Conservation (phyloP, 192 early-diverging fungal species). For the Gonapodya sp. region DNA sequence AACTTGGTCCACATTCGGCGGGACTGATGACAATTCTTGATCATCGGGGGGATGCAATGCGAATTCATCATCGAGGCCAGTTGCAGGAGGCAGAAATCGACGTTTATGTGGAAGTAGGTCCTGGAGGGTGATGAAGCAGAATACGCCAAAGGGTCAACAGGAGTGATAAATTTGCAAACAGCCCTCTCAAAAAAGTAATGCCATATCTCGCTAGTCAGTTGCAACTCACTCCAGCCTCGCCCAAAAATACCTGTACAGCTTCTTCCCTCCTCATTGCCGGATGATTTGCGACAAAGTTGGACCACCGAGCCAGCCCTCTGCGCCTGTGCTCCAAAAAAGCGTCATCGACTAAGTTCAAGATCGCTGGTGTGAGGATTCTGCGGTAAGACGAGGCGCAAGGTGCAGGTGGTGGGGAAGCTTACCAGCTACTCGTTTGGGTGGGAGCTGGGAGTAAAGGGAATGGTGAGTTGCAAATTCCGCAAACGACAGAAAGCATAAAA, state of each 20-base stretch:
- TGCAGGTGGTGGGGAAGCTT: background rate
- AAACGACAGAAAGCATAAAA: background rate
- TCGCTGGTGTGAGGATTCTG: background rate
- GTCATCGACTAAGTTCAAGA: conserved; percentile 42
- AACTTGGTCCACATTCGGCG: conserved; percentile 39
- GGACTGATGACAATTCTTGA: conserved; percentile 33
- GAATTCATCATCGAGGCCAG: conserved; percentile 40
- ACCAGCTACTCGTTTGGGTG: conserved; percentile 3
- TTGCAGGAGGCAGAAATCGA: background rate
- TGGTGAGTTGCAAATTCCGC: background rate
- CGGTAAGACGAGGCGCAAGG: background rate
- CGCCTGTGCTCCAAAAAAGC: conserved; percentile 61
- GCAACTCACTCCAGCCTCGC: conserved; percentile 24
- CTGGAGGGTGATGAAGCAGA: too few species aligned
- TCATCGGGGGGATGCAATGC: conserved; percentile 20
- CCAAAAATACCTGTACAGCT: conserved; percentile 52
- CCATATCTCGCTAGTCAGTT: too few species aligned
- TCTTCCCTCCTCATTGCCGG: conserved; percentile 57
- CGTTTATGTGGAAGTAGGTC: background rate
- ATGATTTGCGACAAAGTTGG: conserved; percentile 66
- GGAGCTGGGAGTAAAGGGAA: background rate
- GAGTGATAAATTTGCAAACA: too few species aligned
- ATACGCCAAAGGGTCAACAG: too few species aligned
- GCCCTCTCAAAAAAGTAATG: too few species aligned
- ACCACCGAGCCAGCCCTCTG: conserved; percentile 58